These are phyloP conservation scores for Monosporozyma siamensis DNA, from an alignment of 805 yeast species.

Conservation along the genomic window DNA sequence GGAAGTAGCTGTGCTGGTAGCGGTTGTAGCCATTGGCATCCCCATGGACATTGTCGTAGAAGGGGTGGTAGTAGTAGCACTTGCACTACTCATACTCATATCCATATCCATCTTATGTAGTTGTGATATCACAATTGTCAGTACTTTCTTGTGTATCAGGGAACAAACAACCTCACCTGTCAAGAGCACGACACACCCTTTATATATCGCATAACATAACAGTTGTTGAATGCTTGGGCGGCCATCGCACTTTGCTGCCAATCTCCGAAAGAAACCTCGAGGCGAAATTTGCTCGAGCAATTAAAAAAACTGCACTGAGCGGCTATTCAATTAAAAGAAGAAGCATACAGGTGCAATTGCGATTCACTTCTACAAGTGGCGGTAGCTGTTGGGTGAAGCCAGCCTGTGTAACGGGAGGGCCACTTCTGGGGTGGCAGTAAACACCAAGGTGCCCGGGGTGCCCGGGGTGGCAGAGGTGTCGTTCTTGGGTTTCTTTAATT, in stretches of 20 bases:
- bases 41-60: background rate
- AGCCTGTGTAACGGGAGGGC: background rate
- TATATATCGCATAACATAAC: no score
- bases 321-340: background rate
- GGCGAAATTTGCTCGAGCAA: slow-evolving; percentile 1
- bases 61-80: slow-evolving; percentile 3
- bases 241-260: no score
- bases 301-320: no score
- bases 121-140: no score
- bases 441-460: background rate
- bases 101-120: slow-evolving; percentile 2
- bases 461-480: background rate
- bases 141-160: no score
- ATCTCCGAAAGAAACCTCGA: no score
- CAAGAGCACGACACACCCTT: no score
- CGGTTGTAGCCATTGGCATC: slow-evolving; percentile 1
- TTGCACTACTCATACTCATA: slow-evolving; percentile 7
- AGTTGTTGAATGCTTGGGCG: no score
- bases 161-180: no score
- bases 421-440: background rate
- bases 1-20: background rate
- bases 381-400: background rate
- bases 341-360: no score
- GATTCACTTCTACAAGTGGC: no score
- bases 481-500: background rate